These are phyloP conservation scores for Leptodontidium sp. DNA, from an alignment of 2,329 filamentous ascomycete genomes.

Conservation along the genomic window DNA sequence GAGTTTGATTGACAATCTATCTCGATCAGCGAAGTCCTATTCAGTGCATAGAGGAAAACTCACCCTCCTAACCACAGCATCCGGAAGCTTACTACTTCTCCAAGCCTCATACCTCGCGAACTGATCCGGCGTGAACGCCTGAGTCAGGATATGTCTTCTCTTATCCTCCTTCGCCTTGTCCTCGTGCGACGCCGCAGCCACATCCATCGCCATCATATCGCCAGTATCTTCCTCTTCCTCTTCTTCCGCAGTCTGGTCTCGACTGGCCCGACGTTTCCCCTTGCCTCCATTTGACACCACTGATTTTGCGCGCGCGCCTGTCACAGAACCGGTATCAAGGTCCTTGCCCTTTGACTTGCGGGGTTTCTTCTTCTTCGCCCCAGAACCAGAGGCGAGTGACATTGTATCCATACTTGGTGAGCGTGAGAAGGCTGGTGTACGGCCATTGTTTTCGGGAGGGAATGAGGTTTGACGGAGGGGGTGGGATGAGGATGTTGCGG, in stretches of 20 bases:
- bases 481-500: conserved; percentile 63
- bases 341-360: conserved; percentile 67
- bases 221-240: conserved; percentile 59
- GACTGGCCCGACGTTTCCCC: conserved; percentile 51
- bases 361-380: conserved; percentile 64
- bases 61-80: conserved; percentile 73
- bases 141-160: conserved; percentile 66
- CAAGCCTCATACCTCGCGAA: conserved; percentile 75
- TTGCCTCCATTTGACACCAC: conserved; percentile 53
- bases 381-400: conserved; percentile 68
- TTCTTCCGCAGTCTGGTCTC: conserved; percentile 57
- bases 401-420: conserved; percentile 71
- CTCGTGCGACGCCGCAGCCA: conserved; percentile 69
- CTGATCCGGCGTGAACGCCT: conserved; percentile 71
- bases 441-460: conserved; percentile 65
- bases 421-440: conserved; percentile 57
- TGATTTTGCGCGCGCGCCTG: conserved; percentile 54
- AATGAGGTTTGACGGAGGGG: conserved; percentile 85
- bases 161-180: conserved; percentile 70
- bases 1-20: conserved; percentile 79
- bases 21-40: conserved; percentile 4
- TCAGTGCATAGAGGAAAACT: conserved; percentile 40
- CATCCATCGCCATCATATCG: conserved; percentile 61
- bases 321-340: conserved; percentile 58
- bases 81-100: conserved; percentile 72